Evolutionary conservation across 73 alveolate species (phyloP), one percentile per base, ranked within the genome.

Genomic region (Paramecium pentaurelia): DNA sequence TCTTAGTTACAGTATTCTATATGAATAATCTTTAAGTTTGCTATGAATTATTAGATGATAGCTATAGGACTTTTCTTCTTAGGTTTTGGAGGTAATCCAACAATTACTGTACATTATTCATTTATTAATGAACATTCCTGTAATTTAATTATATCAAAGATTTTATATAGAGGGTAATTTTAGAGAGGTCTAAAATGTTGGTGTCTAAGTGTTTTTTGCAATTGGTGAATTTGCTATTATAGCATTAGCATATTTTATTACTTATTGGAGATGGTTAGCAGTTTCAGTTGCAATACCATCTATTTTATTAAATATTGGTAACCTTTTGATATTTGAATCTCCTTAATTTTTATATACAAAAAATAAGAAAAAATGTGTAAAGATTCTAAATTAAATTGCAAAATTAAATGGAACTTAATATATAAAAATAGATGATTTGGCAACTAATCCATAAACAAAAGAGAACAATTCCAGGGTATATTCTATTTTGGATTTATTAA

Each of bases 21-120:
- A 22, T 42, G 2, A 8, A 20, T 32, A 58, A 34, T 71, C 2
- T 47, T 4, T 38, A 42, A 77, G 60, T 27, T 88, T 10, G 87
- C 91, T 9, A 40, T 59, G 59, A 83, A 88, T 88, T 42, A 30
- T 88, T 88, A 37, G 6, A 71, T 83, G 77, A 80, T 83, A 16
- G 87, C 91, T 3, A n/a, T 88, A 10, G 94, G 94, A 9, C 16
- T 70, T 20, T 88, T 88, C n/a, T 45, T 88, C 11, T 51, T 85
- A 28, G 94, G 94, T 3, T 88, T 88, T 88, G 94, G 94, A 22
- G 94, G 58, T 1, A 88, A 88, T 59, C 94, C 94, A 49, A 25
- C 91, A 8, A 88, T 88, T 27, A 88, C 94, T 16, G 60, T 88
- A 34, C 90, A 88, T 45, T 83, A 59, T 88, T 68, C 94, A 30